Conservation (phyloP, 2,329 filamentous ascomycete species). For the Ophiosphaerella narmari region DNA sequence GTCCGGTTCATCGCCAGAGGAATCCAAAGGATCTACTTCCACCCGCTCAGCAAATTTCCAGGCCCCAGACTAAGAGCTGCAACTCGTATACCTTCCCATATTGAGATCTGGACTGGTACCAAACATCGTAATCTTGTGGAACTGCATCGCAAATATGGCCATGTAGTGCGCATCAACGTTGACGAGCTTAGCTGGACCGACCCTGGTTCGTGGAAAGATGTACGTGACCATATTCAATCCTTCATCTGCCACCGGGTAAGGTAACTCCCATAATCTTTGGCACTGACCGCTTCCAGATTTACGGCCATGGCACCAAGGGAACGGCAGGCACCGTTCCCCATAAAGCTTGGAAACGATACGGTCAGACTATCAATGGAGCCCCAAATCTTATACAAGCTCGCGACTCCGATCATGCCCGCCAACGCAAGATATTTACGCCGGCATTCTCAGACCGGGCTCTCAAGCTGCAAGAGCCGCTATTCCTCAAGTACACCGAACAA, state of each 20-base stretch:
- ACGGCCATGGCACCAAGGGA: conserved; percentile 31
- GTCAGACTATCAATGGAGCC: conserved; percentile 30
- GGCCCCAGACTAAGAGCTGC: conserved; percentile 47
- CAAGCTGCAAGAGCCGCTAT: conserved; percentile 47
- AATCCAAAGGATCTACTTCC: conserved; percentile 47
- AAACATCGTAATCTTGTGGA: conserved; percentile 24
- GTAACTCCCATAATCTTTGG: background rate
- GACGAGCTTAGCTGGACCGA: conserved; percentile 49
- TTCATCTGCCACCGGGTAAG: background rate
- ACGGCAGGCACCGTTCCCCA: conserved; percentile 17
- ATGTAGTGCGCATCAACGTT: conserved; percentile 47
- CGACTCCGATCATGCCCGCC: conserved; percentile 44
- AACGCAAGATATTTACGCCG: conserved; percentile 47
- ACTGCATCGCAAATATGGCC: conserved; percentile 48
- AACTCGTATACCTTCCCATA: conserved; percentile 41
- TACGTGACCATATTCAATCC: conserved; percentile 2
- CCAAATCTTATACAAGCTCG: conserved; percentile 34
- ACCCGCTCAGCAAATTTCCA: conserved; percentile 45
- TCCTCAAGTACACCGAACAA: conserved; percentile 48
- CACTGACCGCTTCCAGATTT: conserved; percentile 14
- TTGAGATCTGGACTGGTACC: conserved; percentile 28
- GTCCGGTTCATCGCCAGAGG: conserved; percentile 21
- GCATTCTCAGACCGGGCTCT: conserved; percentile 51
- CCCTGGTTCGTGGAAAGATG: conserved; percentile 42
- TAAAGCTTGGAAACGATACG: conserved; percentile 34